A percentile compares a stretch with the other conserved stretches of the same genome.
phyloP scores from a whole-genome alignment of 495 filamentous ascomycete genomes.

The Glarea lozoyensis region DNA sequence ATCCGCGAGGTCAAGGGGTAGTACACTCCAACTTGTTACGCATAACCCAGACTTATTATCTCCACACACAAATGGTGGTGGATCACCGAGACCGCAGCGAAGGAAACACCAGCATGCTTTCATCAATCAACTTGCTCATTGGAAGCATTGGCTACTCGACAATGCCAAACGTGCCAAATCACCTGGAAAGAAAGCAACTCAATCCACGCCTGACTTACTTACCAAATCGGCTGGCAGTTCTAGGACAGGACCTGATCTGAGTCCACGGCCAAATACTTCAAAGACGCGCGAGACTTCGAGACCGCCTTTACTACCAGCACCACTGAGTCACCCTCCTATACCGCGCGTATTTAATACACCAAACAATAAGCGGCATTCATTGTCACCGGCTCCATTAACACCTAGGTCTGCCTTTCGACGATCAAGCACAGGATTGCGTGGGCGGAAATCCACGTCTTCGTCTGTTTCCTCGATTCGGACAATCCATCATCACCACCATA shows the following conservation, averaged over 20 bases:
- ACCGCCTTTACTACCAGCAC: constrained; percentile 24
- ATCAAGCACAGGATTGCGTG: constrained; percentile 66
- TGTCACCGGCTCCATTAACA: constrained; percentile 84
- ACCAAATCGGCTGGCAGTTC: constrained; percentile 26
- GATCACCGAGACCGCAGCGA: constrained; percentile 41
- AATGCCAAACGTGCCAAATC: constrained; percentile 67
- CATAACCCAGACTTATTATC: constrained; percentile 56
- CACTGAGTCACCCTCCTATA: constrained; percentile 37
- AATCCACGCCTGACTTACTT: constrained; percentile 43
- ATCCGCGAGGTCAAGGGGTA: constrained; percentile 59
- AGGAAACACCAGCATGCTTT: constrained; percentile 62
- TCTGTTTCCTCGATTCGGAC: constrained; percentile 89
- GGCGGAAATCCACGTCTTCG: constrained; percentile 91
- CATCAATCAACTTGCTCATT: constrained; percentile 67
- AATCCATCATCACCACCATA: constrained; percentile 87
- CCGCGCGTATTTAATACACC: constrained; percentile 41
- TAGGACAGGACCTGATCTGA: constrained; percentile 31
- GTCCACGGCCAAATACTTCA: constrained; percentile 43
- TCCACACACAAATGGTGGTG: constrained; percentile 37
- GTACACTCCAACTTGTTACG: constrained; percentile 72
- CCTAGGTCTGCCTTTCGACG: constrained; percentile 51
- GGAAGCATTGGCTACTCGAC: constrained; percentile 84
- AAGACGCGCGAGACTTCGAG: constrained; percentile 32
- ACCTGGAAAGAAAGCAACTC: constrained; percentile 46
- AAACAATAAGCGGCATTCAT: constrained; percentile 59